A percentile compares a stretch with the other conserved stretches of the same genome.
phyloP scores from a whole-genome alignment of 441 rosid species.

The Macaranga tanarius region DNA sequence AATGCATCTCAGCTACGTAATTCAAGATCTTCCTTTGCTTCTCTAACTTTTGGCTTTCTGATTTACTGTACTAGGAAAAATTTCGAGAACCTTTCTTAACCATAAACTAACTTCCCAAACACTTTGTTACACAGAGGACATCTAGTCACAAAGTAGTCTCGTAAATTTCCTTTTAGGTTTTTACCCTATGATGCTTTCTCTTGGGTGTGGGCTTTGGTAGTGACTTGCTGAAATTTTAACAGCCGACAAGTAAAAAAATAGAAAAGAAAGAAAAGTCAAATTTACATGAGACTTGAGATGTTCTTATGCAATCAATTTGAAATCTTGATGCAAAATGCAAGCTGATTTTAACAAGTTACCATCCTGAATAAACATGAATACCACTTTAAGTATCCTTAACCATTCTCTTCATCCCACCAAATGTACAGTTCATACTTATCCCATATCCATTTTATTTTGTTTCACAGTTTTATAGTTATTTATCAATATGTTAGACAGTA shows the following conservation, averaged over 20 bases:
- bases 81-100: neutral
- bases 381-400: neutral
- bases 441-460: neutral
- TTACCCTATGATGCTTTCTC: neutral
- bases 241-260: neutral
- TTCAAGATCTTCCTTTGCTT: neutral
- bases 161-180: neutral
- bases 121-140: neutral
- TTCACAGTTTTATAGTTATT: neutral
- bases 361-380: neutral
- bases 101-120: neutral
- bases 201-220: neutral
- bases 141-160: neutral
- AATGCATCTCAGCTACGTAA: neutral
- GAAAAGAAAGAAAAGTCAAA: neutral
- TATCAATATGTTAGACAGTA: neutral
- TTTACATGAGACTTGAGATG: neutral
- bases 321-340: neutral
- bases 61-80: neutral
- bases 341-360: neutral
- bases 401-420: slow-evolving; percentile 4
- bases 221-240: neutral
- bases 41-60: neutral
- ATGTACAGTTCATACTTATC: neutral
- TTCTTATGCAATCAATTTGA: neutral